Conservation (phyloP, 2,329 filamentous ascomycete species). For the Curvularia sp. region DNA sequence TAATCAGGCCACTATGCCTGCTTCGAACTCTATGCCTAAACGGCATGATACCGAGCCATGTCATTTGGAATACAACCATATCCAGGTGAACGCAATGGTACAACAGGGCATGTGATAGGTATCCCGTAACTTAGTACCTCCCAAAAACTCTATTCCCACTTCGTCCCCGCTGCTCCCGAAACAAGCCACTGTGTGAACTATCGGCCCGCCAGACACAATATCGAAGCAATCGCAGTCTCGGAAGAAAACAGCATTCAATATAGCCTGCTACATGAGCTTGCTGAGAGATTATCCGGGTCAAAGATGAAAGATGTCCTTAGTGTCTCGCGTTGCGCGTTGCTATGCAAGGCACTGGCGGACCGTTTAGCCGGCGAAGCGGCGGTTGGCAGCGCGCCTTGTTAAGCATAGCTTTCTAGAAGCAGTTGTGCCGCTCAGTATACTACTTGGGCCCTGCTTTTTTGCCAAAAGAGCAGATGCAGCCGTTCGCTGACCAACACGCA, state of each 20-base stretch:
- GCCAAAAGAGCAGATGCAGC: not conserved
- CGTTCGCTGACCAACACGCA: not conserved
- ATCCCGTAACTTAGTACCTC: not conserved
- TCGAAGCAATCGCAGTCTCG: not conserved
- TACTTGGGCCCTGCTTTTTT: not conserved
- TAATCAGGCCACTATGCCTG: not conserved
- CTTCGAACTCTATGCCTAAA: not conserved
- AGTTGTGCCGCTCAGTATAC: not conserved
- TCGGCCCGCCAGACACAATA: not conserved
- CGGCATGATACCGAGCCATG: not conserved
- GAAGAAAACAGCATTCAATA: not conserved
- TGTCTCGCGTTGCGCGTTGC: constrained; percentile 18
- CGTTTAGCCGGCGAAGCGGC: constrained; percentile 31
- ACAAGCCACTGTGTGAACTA: not conserved
- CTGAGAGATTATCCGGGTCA: constrained; percentile 18
- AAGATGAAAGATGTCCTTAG: constrained; percentile 20
- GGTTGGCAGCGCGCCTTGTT: not conserved
- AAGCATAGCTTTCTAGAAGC: not conserved
- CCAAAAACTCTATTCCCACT: not conserved
- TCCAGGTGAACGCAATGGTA: not conserved
- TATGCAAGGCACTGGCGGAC: constrained; percentile 33
- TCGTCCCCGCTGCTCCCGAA: not conserved
- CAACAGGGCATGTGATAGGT: not conserved
- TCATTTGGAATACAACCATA: not conserved
- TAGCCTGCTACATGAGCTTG: not conserved